A percentile compares a stretch with the other conserved stretches of the same genome.
These are phyloP conservation scores for Xerocomus potaroensis DNA, from an alignment of 768 basidiomycete species.

Conservation along the genomic window DNA sequence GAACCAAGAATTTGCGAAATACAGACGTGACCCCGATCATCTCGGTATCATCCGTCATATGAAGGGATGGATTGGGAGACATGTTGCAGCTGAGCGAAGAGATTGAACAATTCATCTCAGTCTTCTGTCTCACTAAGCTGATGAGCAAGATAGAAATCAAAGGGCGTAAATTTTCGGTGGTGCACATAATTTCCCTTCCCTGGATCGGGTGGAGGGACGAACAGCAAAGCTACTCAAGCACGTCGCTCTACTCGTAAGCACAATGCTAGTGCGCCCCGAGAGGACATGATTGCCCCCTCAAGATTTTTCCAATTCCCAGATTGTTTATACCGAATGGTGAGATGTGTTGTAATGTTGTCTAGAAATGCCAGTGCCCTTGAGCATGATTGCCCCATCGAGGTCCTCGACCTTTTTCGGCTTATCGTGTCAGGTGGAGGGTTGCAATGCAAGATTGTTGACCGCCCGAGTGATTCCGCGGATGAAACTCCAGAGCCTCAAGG, in stretches of 20 bases:
- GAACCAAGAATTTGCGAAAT: not conserved
- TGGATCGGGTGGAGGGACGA: not conserved
- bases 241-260: not conserved
- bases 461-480: not conserved
- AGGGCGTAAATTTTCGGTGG: no score
- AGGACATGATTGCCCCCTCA: not conserved
- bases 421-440: not conserved
- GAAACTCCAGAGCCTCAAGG: not conserved
- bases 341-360: not conserved
- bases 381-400: not conserved
- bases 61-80: not conserved
- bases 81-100: not conserved
- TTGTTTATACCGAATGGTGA: not conserved
- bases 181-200: not conserved
- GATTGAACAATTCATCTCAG: not conserved
- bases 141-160: no score
- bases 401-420: not conserved
- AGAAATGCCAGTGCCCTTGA: not conserved
- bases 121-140: not conserved
- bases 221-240: not conserved
- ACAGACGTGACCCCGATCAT: not conserved
- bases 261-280: not conserved
- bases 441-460: not conserved
- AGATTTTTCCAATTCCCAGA: not conserved
- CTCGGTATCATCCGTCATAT: not conserved